Evolutionary conservation across 2,329 filamentous ascomycete genomes (phyloP).

Genomic region (Sarocladiaceae sp.): DNA sequence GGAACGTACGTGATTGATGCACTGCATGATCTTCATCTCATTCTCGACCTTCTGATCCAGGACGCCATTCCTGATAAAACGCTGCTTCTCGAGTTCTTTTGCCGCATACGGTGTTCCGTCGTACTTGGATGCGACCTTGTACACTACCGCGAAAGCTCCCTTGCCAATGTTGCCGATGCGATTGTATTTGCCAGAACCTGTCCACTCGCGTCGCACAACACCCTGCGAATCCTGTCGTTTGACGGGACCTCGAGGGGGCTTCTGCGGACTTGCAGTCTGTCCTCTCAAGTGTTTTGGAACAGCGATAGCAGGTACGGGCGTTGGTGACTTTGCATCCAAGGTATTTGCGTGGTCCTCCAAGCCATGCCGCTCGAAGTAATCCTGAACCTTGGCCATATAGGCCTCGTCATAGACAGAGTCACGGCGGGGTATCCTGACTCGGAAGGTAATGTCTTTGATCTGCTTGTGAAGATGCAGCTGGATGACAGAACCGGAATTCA

Average conservation of each 20-base stretch:
- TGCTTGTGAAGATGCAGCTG: constrained; percentile 54
- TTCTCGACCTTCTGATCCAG: constrained; percentile 90
- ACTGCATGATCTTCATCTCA: constrained; percentile 94
- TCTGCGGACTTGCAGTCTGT: neutral
- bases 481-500: constrained; percentile 67
- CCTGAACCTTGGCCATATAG: constrained; percentile 63
- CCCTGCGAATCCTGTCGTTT: constrained; percentile 20
- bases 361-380: constrained; percentile 48
- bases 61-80: constrained; percentile 87
- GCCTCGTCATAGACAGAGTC: constrained; percentile 58
- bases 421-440: constrained; percentile 75
- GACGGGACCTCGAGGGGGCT: constrained; percentile 11
- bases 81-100: constrained; percentile 89
- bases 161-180: constrained; percentile 77
- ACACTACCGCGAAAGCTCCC: constrained; percentile 90
- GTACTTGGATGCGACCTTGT: constrained; percentile 80
- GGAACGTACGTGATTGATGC: constrained; percentile 67
- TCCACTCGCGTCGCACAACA: constrained; percentile 60
- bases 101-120: constrained; percentile 81
- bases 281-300: constrained; percentile 1
- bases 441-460: constrained; percentile 63
- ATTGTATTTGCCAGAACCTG: constrained; percentile 79
- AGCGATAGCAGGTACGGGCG: neutral
- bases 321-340: neutral
- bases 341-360: constrained; percentile 33